Base-by-base conservation (phyloP, 2,329 filamentous ascomycete species). In the Aureobasidium sp. region DNA sequence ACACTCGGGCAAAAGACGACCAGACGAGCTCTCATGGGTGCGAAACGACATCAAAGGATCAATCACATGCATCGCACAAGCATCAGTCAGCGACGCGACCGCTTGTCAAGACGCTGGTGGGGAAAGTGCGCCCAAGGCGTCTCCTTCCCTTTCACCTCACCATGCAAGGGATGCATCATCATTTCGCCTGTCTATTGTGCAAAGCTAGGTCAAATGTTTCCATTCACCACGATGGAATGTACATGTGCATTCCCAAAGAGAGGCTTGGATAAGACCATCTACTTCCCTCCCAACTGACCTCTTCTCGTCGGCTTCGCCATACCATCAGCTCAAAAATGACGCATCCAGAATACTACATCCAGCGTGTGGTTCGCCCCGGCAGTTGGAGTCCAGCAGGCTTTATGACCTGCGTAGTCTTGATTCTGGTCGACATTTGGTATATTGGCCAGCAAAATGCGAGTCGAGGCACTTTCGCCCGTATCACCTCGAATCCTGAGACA, bases 181-280 rank as follows among this genome's bases (percentile, higher is more conserved):
- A 14, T 29, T 22, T 20, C 9, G 37, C n/a, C 39, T 45, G 29
- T 57, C 29, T 6, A n/a, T 37, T 45, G 41, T 58, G 22, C 29
- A 47, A 37, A 48, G 42, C 55, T 47, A 60, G 34, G 45, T 49
- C 25, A 20, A 41, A 59, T 59, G 44, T 59, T 57, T 45, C 29
- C 55, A 47, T 48, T 37, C 14, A 51, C 36, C 22, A 36, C 45
- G 42, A 60, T 51, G 57, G 57, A 60, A 60, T 60, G 57, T 51
- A 34, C 41, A 29, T n/a, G 25, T 31, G 34, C 45, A 41, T n/a
- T 42, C 45, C n/a, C 34, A 12, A 22, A 27, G 14, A 27, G 31
- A 34, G 31, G 34, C 25, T 31, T 22, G 36, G 31, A 36, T 60
- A 60, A 49, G 41, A 60, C 17, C 36, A 25, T 20, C 34, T 41